Percentiles rank a stretch among this genome's conserved stretches.
Conservation (phyloP, 1,139 yeast species). For the Lodderomyces pseudojiufengensis region DNA sequence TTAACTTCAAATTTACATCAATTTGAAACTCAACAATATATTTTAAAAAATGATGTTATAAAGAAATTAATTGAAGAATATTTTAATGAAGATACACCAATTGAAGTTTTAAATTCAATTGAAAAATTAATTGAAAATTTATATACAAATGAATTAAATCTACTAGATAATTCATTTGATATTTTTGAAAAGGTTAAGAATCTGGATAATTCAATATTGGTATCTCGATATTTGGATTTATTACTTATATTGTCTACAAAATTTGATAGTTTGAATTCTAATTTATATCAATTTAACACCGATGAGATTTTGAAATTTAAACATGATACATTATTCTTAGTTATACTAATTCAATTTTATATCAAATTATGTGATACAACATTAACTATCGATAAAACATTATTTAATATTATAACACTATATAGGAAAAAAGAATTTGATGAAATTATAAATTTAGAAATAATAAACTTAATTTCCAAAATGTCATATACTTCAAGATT, state of each 20-base stretch:
- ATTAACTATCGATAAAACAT: conserved; percentile 13
- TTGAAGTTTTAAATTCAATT: conserved; percentile 18
- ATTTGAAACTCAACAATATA: conserved; percentile 16
- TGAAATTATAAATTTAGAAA: conserved; percentile 10
- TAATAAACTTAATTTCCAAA: conserved; percentile 10
- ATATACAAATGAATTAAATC: conserved; percentile 7
- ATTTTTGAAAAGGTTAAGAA: conserved; percentile 9
- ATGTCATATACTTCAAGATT: conserved; percentile 11
- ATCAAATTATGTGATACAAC: conserved; percentile 16
- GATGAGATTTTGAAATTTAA: conserved; percentile 15
- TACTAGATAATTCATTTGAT: conserved; percentile 8
- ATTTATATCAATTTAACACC: conserved; percentile 13
- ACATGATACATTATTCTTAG: conserved; percentile 26
- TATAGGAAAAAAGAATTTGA: conserved; percentile 13
- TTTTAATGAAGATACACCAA: conserved; percentile 9
- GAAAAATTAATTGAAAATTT: conserved; percentile 17
- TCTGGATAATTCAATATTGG: conserved; percentile 15
- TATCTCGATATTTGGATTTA: conserved; percentile 25
- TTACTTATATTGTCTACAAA: conserved; percentile 12
- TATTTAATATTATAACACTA: conserved; percentile 12
- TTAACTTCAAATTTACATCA: conserved; percentile 17
- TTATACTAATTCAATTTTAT: conserved; percentile 29
- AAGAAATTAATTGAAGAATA: conserved; percentile 7
- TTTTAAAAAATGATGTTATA: conserved; percentile 12
- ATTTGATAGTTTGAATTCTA: conserved; percentile 5